phyloP scores from a whole-genome alignment of 1,284 basidiomycete genomes.

The Nidula niveotomentosa region DNA sequence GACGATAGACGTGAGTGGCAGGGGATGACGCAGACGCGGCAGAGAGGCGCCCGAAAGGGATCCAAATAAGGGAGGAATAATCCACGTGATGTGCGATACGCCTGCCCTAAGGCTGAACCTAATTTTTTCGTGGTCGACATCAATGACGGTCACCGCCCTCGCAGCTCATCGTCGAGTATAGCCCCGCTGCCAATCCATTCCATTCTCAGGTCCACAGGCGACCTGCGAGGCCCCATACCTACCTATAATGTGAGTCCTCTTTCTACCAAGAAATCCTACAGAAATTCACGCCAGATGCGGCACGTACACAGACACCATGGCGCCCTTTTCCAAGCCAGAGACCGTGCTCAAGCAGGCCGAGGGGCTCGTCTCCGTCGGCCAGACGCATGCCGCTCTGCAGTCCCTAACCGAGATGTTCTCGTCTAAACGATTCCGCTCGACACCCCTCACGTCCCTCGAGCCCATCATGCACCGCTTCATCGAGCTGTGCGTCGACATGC shows the following conservation, averaged over 20 bases:
- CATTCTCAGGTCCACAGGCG: slow-evolving; percentile 8
- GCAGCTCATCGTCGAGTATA: not conserved
- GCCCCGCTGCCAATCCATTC: not conserved
- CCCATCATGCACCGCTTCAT: slow-evolving; percentile 95
- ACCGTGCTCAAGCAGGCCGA: slow-evolving; percentile 91
- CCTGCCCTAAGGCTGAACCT: slow-evolving; percentile 16
- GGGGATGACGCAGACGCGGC: no score
- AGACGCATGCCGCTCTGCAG: slow-evolving; percentile 86
- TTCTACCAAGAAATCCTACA: not conserved
- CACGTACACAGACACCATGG: slow-evolving; percentile 50
- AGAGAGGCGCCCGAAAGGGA: no score
- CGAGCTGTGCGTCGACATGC: slow-evolving; percentile 95
- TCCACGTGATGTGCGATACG: not conserved
- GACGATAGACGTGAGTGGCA: no score
- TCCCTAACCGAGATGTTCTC: slow-evolving; percentile 91
- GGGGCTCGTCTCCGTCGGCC: slow-evolving; percentile 88
- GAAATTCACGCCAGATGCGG: not conserved
- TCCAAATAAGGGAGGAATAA: no score
- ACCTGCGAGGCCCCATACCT: slow-evolving; percentile 12
- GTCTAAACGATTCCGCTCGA: slow-evolving; percentile 93
- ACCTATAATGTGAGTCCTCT: slow-evolving; percentile 13
- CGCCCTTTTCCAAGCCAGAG: slow-evolving; percentile 90
- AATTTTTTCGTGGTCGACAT: slow-evolving; percentile 11
- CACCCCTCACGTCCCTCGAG: slow-evolving; percentile 87
- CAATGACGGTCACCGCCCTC: not conserved